These are phyloP conservation scores for Stropharia rugosoannulata DNA, from an alignment of 768 basidiomycete species.

Conservation along the genomic window DNA sequence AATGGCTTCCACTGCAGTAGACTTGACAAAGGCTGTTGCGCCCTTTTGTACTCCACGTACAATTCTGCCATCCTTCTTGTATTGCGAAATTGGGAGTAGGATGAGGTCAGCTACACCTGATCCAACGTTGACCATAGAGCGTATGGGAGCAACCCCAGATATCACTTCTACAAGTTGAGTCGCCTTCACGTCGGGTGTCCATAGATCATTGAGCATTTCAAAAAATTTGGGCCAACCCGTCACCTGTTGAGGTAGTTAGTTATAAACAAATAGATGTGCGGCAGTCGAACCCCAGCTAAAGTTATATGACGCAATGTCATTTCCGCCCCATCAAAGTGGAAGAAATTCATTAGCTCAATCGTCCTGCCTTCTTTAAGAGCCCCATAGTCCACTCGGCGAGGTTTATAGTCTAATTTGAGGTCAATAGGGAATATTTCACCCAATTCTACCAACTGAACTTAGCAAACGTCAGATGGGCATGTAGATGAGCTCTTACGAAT, in stretches of 20 bases:
- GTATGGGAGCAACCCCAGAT: slow-evolving; percentile 93
- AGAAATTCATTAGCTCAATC: slow-evolving; percentile 99
- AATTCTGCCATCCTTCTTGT: slow-evolving; percentile 93
- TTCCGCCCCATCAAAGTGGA: slow-evolving; percentile 98
- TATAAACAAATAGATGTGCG: slow-evolving; percentile 6
- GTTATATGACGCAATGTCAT: slow-evolving; percentile 96
- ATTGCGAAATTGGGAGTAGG: slow-evolving; percentile 93
- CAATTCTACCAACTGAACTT: slow-evolving; percentile 54
- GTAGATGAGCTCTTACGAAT: slow-evolving; percentile 26
- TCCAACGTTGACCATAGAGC: slow-evolving; percentile 96
- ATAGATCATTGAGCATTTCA: slow-evolving; percentile 92
- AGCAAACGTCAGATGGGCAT: not conserved
- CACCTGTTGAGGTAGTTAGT: slow-evolving; percentile 48
- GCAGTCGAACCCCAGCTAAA: slow-evolving; percentile 72
- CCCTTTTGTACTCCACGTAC: slow-evolving; percentile 94
- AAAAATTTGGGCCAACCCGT: slow-evolving; percentile 91
- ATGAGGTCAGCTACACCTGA: slow-evolving; percentile 96
- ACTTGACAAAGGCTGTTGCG: slow-evolving; percentile 88
- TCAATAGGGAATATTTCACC: slow-evolving; percentile 95
- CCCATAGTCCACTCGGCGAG: slow-evolving; percentile 91
- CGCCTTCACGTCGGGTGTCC: slow-evolving; percentile 99
- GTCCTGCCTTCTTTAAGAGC: slow-evolving; percentile 89
- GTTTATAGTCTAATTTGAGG: slow-evolving; percentile 97
- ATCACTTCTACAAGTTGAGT: slow-evolving; percentile 97
- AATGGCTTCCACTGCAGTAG: slow-evolving; percentile 94